Base-by-base conservation (phyloP, 192 early-diverging fungal species). In the Coemansia reversa region DNA sequence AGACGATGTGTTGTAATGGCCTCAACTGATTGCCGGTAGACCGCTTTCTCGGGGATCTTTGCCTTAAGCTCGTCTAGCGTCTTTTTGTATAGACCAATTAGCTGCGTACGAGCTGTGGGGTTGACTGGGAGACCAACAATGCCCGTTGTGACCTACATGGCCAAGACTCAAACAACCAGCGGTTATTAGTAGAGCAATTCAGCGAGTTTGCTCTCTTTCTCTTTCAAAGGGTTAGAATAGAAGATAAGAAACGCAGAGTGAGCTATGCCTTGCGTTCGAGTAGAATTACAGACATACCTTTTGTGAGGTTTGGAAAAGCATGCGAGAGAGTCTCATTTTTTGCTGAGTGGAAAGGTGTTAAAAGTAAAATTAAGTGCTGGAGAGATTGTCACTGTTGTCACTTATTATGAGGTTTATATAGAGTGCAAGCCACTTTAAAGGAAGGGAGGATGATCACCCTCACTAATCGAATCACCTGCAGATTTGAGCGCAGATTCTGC, bases 81-180 rank as follows among this genome's bases (percentile, higher is more conserved):
- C 65, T 84, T 84, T 55, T 84, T 85, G 85, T 96, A 96, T 23
- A 92, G 85, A 60, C 80, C 81, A 59, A 95, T 87, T 65, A 98
- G 86, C 69, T 91, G 85, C 48, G 93, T 90, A 32, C 92, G 90
- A 55, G 96, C 90, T 72, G 89, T 87, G 28, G 86, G 88, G 77
- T 95, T 92, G 24, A 98, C 94, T 8, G 90, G 82, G 55, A 96
- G 53, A 59, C 96, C 96, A 55, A 86, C 86, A 58, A 98, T 77
- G 28, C 93, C 92, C 23, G 96, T 98, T 39, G 93, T 87, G 23
- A 66, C 69, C 80, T 75, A 71, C 27, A 67, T 11, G 49, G 45
- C 3, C 39, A 45, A 45, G 12, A 9, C 16, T 11, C 39, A 11
- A 45, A 45, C 39, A 45, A 16, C 16, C 12, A 16, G 8, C 14